Conservation (phyloP, 2,329 filamentous ascomycete genomes). For the Coniochaeta ligniaria region DNA sequence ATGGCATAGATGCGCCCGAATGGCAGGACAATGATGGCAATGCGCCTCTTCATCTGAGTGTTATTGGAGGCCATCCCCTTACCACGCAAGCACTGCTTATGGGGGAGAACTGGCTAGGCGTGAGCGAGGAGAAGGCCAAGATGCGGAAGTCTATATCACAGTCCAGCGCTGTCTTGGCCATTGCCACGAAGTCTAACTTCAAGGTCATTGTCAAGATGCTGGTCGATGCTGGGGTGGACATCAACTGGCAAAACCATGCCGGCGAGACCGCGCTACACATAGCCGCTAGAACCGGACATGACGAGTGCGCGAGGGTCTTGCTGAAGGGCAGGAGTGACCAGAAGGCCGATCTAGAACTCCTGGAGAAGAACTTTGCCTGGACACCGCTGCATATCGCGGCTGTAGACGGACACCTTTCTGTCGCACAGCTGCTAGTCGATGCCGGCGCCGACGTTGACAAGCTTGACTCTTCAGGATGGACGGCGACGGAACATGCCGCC, state of each 20-base stretch:
- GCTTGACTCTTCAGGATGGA: conserved; percentile 86
- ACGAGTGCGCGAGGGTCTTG: conserved; percentile 70
- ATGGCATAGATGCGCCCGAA: conserved; percentile 76
- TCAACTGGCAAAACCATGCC: conserved; percentile 86
- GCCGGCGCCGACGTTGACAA: conserved; percentile 70
- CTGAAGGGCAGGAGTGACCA: conserved; percentile 63
- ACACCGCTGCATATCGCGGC: conserved; percentile 90
- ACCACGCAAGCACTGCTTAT: conserved; percentile 77
- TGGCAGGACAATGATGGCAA: conserved; percentile 94
- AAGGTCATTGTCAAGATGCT: conserved; percentile 77
- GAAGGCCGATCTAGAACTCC: conserved; percentile 67
- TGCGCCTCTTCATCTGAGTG: conserved; percentile 84
- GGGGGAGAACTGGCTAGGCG: conserved; percentile 69
- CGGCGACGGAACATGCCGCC: conserved; percentile 85
- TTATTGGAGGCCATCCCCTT: conserved; percentile 81
- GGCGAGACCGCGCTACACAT: conserved; percentile 90
- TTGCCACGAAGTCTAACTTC: conserved; percentile 86
- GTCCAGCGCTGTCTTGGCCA: conserved; percentile 78
- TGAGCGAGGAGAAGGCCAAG: conserved; percentile 52
- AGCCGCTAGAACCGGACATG: conserved; percentile 81
- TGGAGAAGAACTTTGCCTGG: conserved; percentile 84
- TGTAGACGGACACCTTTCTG: conserved; percentile 73
- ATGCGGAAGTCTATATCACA: conserved; percentile 67
- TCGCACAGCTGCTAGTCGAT: conserved; percentile 71
- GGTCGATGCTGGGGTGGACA: conserved; percentile 82